Base-by-base conservation (phyloP, 1,284 basidiomycete species). In the Microbotryomycetes sp. region DNA sequence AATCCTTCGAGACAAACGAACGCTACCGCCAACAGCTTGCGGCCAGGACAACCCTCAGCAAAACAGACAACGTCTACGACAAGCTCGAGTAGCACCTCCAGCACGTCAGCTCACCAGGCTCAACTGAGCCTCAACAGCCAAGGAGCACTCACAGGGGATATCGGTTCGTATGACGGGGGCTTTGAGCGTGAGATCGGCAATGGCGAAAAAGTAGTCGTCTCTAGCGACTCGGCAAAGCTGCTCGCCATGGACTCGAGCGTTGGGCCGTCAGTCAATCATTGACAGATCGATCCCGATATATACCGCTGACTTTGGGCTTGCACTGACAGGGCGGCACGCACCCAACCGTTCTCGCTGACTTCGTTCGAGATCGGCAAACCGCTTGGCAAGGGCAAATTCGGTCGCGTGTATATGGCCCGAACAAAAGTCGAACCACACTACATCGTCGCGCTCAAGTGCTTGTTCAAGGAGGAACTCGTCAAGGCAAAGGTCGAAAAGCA, bases 331-430 rank as follows among this genome's bases (percentile, higher is more conserved):
- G 61, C 49, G 61, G 67, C 26, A 24, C 62, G 45, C 45, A 58
- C 23, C 66, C 70, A 55, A 1, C 68, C 88, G 71, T 94, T 91
- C 89, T 83, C 81, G 47, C 79, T 98, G 9, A 82, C 83, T 64
- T 82, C 86, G 58, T 97, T 99, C 73, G 90, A 97, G 68, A 94
- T 98, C 69, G 96, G 96, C 15, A 83, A 91, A 9, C 91, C 92
- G 2, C 82, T 99, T 0, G 96, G 96, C 28, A 97, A 98, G 75
- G 96, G 96, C 62, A 97, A 97, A 78, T 99, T 98, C 71, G 96
- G 96, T 0, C 88, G 92, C 0, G 96, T 99, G 27, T 98, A 98
- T 80, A 92, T 98, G 85, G 92, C 96, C 46, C 85, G 94, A 54
- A 98, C 96, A 3, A 92, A 91, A 73, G 76, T 79, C 59, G 83